A percentile compares a stretch with the other conserved stretches of the same genome.
Conservation (phyloP, 1,284 basidiomycete species). For the Puccinia horiana region DNA sequence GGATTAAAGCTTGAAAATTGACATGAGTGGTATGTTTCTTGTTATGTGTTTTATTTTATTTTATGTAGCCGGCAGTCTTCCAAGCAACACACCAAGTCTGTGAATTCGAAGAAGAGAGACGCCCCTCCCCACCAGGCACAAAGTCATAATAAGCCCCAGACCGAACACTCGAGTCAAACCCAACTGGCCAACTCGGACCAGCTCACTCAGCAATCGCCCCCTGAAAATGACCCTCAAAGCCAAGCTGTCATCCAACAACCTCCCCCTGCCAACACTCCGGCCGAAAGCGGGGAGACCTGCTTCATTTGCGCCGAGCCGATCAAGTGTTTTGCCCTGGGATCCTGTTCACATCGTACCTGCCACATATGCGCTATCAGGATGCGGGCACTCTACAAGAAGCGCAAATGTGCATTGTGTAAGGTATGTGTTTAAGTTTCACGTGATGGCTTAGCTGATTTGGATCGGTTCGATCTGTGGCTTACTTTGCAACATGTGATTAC, state of each 20-base stretch:
- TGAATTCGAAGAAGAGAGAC: background rate
- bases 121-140: background rate
- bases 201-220: background rate
- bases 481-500: background rate
- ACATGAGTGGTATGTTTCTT: background rate
- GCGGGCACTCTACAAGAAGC: constrained; percentile 80
- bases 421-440: constrained; percentile 60
- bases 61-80: background rate
- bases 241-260: background rate
- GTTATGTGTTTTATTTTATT: background rate
- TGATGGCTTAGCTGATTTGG: background rate
- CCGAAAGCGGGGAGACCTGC: constrained; percentile 66
- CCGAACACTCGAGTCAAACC: background rate
- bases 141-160: background rate
- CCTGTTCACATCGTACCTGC: constrained; percentile 89
- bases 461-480: background rate
- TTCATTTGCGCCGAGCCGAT: constrained; percentile 96
- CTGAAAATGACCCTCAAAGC: background rate
- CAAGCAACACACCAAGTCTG: background rate
- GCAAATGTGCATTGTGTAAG: constrained; percentile 96
- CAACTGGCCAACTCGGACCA: background rate
- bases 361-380: constrained; percentile 90
- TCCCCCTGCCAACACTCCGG: background rate
- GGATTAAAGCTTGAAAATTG: background rate
- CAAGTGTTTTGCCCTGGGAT: constrained; percentile 82